Percentiles rank a stretch among this genome's conserved stretches.
These are phyloP conservation scores for Melaleuca alternifolia DNA, from an alignment of 345 rosid species.

Conservation along the genomic window DNA sequence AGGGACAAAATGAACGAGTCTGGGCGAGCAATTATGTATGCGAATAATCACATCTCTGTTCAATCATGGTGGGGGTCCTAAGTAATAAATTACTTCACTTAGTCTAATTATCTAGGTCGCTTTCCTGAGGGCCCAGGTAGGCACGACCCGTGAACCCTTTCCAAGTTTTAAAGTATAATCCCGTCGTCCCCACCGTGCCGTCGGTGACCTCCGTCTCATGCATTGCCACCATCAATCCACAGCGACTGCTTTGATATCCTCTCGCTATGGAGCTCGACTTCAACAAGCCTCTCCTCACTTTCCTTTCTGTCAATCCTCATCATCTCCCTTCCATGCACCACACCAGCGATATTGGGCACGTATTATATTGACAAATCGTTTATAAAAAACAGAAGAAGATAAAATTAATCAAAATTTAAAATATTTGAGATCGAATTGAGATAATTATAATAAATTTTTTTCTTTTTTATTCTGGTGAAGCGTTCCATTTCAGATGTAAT, in stretches of 20 bases:
- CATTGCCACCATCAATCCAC: not conserved
- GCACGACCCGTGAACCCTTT: not conserved
- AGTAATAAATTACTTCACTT: not conserved
- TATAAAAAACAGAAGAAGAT: too few species aligned
- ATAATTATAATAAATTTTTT: too few species aligned
- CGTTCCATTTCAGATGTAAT: not conserved
- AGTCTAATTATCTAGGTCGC: not conserved
- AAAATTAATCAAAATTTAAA: too few species aligned
- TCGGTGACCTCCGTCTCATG: not conserved
- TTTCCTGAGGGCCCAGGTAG: not conserved
- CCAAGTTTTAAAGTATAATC: not conserved
- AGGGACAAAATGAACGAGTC: not conserved
- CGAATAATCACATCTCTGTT: not conserved
- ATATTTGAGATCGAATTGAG: too few species aligned
- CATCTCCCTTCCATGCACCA: not conserved
- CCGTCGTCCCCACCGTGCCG: not conserved
- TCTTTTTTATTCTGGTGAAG: not conserved
- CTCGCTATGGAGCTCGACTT: not conserved
- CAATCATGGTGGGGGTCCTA: not conserved
- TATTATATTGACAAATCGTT: too few species aligned
- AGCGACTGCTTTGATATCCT: not conserved
- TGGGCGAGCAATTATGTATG: not conserved
- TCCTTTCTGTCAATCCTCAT: not conserved
- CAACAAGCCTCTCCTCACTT: not conserved
- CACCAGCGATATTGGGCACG: too few species aligned